Base-by-base conservation (phyloP, 345 rosid genomes). In the Gossypium longicalyx region DNA sequence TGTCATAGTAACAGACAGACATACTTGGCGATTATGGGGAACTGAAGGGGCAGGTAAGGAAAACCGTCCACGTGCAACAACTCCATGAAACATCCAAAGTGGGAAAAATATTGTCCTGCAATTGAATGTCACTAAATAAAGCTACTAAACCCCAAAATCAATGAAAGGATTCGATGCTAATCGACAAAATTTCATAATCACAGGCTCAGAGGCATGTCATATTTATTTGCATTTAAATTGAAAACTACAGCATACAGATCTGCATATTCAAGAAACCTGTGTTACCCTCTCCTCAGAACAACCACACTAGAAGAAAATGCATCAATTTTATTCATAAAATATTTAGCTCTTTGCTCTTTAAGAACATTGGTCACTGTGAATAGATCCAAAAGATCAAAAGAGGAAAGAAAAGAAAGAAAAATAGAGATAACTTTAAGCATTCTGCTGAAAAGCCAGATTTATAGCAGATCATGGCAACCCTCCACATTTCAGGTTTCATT, bases 31-130 rank as follows among this genome's bases (percentile, higher is more conserved):
- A 84, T 83, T 95, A 75, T 83, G 93, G 49, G 99, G 99, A 78
- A 90, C 90, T 0, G 91, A 80, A 4, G 99, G 99, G 80, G 99
- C 99, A 72, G 99, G 99, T 71, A 95, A 83, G 7, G 99, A 91
- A 86, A 95, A 95, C 77, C 99, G 88, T 65, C 99, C 98, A 68
- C 99, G 87, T 7, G 98, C 91, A 83, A 89, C 88, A 85, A 95
- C 91, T 65, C 88, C 97, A 83, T 95, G 99, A 80, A 95, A 95
- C 75, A 83, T 71, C 99, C 99, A 95, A 54, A 95, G 80, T 5
- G 98, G 98, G 78, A 85, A 83, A 85, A 92, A 91, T 63, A 91
- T 82, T 47, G 83, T 72, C 99, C 99, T 95, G 84, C 78, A 89
- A 72, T 52, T 57, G 51, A 51, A 17, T 75, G 43, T 56, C 66